These are phyloP conservation scores for Cicer cuneatum DNA, from an alignment of 306 rosid species.

Conservation along the genomic window DNA sequence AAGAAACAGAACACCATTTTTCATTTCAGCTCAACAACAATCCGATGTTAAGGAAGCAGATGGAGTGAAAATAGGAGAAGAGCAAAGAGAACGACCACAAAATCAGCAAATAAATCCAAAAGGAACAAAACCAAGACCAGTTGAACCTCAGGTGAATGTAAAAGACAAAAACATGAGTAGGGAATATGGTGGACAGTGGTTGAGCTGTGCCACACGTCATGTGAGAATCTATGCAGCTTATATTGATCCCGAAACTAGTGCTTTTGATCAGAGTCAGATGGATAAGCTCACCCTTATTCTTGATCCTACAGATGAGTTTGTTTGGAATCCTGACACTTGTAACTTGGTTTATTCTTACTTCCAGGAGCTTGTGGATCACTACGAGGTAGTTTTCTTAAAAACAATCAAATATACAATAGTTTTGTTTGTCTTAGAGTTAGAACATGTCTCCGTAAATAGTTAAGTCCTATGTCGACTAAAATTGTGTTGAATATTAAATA, in stretches of 20 bases:
- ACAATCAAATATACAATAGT: background rate
- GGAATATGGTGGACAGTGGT: slow-evolving; percentile 92
- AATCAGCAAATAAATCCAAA: slow-evolving; percentile 48
- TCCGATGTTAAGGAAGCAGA: slow-evolving; percentile 56
- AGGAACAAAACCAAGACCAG: slow-evolving; percentile 75
- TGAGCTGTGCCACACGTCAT: slow-evolving; percentile 46
- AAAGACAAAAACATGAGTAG: slow-evolving; percentile 78
- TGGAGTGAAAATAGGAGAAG: slow-evolving; percentile 43
- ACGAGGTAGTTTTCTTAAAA: slow-evolving; percentile 65
- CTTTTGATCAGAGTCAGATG: slow-evolving; percentile 93
- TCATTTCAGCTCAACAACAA: slow-evolving; percentile 62
- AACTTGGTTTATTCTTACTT: slow-evolving; percentile 78
- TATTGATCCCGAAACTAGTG: slow-evolving; percentile 78
- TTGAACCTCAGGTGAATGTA: slow-evolving; percentile 74
- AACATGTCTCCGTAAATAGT: background rate
- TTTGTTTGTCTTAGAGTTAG: slow-evolving; percentile 19
- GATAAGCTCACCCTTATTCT: slow-evolving; percentile 87
- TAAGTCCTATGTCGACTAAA: background rate
- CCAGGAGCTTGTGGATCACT: slow-evolving; percentile 95
- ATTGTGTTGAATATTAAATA: too few species aligned
- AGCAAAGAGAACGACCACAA: slow-evolving; percentile 35
- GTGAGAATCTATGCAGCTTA: slow-evolving; percentile 87
- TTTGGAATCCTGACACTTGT: slow-evolving; percentile 82
- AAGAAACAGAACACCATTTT: slow-evolving; percentile 47
- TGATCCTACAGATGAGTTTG: slow-evolving; percentile 89